phyloP scores from a whole-genome alignment of 495 filamentous ascomycete genomes.

The Penicillium maclennaniae region DNA sequence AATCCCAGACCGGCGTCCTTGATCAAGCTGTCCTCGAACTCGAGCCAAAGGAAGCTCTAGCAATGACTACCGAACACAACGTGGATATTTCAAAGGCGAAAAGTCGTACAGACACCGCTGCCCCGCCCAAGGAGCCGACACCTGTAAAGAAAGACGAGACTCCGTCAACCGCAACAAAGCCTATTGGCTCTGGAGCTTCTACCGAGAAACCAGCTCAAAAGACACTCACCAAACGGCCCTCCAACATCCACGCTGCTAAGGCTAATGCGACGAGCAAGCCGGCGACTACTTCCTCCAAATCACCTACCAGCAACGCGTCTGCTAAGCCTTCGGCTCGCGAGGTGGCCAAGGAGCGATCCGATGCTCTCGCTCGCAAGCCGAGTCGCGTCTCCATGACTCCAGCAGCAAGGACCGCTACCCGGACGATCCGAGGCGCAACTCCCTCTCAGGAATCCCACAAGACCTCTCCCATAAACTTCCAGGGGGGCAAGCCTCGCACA shows the following conservation, averaged over 20 bases:
- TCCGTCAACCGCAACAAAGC: slow-evolving; percentile 5
- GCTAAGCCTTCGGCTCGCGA: slow-evolving; percentile 14
- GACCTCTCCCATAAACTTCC: slow-evolving; percentile 15
- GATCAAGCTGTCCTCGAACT: slow-evolving; percentile 10
- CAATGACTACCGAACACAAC: slow-evolving; percentile 4
- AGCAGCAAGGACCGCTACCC: slow-evolving; percentile 23
- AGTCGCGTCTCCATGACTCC: slow-evolving; percentile 34
- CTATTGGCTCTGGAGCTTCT: slow-evolving; percentile 8
- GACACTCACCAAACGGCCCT: slow-evolving; percentile 37
- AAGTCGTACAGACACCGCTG: slow-evolving; percentile 1
- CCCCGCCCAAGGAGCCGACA: slow-evolving; percentile 12
- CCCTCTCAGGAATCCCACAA: slow-evolving; percentile 30
- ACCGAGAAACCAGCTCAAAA: slow-evolving; percentile 29
- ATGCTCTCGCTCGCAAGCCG: slow-evolving; percentile 27
- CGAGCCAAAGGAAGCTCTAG: not conserved
- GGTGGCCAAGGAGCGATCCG: slow-evolving; percentile 29
- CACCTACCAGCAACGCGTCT: slow-evolving; percentile 8
- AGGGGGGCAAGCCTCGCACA: slow-evolving; percentile 50
- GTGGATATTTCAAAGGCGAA: slow-evolving; percentile 5
- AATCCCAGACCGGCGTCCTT: slow-evolving; percentile 13
- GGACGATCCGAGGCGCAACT: slow-evolving; percentile 30
- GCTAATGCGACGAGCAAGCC: slow-evolving; percentile 30
- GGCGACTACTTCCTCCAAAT: slow-evolving; percentile 21
- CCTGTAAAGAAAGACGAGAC: slow-evolving; percentile 20
- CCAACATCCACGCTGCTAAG: slow-evolving; percentile 39